A percentile compares a stretch with the other conserved stretches of the same genome.
These are phyloP conservation scores for Lathyrus tuberosus DNA, from an alignment of 306 rosid genomes.

Conservation along the genomic window DNA sequence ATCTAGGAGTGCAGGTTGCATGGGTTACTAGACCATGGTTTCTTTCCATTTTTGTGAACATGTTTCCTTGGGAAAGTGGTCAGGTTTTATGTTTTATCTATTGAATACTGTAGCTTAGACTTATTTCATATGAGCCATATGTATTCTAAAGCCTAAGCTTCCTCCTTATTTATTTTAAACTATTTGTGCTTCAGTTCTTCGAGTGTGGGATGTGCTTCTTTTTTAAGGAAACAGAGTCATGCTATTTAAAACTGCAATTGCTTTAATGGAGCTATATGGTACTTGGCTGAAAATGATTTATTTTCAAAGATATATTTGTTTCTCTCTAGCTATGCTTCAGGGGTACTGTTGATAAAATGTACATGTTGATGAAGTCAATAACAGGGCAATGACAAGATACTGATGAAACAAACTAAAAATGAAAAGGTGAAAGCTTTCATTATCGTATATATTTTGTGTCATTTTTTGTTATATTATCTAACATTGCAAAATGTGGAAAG, in stretches of 20 bases:
- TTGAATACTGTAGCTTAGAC: slow-evolving; percentile 38
- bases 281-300: slow-evolving; percentile 52
- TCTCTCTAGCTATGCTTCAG: too few relatives aligned
- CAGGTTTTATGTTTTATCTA: slow-evolving; percentile 82
- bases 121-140: slow-evolving; percentile 35
- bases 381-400: too few relatives aligned
- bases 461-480: too few relatives aligned
- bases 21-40: slow-evolving; percentile 99
- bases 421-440: too few relatives aligned
- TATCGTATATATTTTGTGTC: too few relatives aligned
- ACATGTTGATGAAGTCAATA: too few relatives aligned
- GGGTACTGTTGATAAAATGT: too few relatives aligned
- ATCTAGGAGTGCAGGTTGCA: slow-evolving; percentile 99
- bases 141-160: slow-evolving; percentile 30
- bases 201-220: slow-evolving; percentile 99
- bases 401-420: too few relatives aligned
- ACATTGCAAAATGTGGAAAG: too few relatives aligned
- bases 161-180: slow-evolving; percentile 46
- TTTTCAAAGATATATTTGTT: too few relatives aligned
- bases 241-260: slow-evolving; percentile 96
- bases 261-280: slow-evolving; percentile 99
- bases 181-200: slow-evolving; percentile 74
- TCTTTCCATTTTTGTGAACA: slow-evolving; percentile 97
- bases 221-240: slow-evolving; percentile 99
- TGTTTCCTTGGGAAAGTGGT: slow-evolving; percentile 99